Percentiles rank a stretch among this genome's conserved stretches.
These are phyloP conservation scores for Penicillium digitatum DNA, from an alignment of 2,329 filamentous ascomycete genomes.

Conservation along the genomic window DNA sequence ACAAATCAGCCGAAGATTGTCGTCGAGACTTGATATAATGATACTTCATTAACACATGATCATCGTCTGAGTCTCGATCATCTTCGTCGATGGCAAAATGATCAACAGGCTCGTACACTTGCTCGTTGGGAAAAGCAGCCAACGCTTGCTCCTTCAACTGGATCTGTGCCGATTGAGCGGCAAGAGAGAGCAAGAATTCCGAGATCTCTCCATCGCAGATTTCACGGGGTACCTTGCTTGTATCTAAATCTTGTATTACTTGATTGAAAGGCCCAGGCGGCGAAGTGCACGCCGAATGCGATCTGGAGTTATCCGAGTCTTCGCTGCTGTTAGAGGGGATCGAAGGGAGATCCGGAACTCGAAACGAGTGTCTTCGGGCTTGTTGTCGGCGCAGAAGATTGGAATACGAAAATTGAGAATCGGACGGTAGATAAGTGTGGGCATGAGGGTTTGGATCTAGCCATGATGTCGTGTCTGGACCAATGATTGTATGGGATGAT, in stretches of 20 bases:
- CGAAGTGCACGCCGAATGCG: slow-evolving; percentile 46
- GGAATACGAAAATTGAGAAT: slow-evolving; percentile 46
- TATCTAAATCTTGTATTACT: slow-evolving; percentile 34
- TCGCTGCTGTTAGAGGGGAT: slow-evolving; percentile 60
- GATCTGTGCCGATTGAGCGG: slow-evolving; percentile 73
- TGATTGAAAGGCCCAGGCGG: slow-evolving; percentile 24
- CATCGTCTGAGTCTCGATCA: slow-evolving; percentile 34
- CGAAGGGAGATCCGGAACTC: slow-evolving; percentile 57
- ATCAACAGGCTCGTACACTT: slow-evolving; percentile 44
- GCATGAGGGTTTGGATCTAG: slow-evolving; percentile 43
- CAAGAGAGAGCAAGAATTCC: slow-evolving; percentile 72
- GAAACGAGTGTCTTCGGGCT: slow-evolving; percentile 53
- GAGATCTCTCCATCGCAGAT: slow-evolving; percentile 73
- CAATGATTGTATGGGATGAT: neutral
- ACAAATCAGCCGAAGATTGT: slow-evolving; percentile 46
- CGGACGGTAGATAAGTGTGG: slow-evolving; percentile 50
- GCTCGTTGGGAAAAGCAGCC: slow-evolving; percentile 49
- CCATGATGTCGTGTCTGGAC: slow-evolving; percentile 11
- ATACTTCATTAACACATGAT: slow-evolving; percentile 23
- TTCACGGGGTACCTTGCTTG: slow-evolving; percentile 37
- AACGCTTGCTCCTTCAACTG: slow-evolving; percentile 66
- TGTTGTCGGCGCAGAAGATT: slow-evolving; percentile 40
- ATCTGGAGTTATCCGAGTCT: slow-evolving; percentile 40
- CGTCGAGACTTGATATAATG: slow-evolving; percentile 37
- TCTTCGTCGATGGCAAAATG: slow-evolving; percentile 47